These are phyloP conservation scores for Talaromyces islandicus DNA, from an alignment of 2,329 filamentous ascomycete species.

Conservation along the genomic window DNA sequence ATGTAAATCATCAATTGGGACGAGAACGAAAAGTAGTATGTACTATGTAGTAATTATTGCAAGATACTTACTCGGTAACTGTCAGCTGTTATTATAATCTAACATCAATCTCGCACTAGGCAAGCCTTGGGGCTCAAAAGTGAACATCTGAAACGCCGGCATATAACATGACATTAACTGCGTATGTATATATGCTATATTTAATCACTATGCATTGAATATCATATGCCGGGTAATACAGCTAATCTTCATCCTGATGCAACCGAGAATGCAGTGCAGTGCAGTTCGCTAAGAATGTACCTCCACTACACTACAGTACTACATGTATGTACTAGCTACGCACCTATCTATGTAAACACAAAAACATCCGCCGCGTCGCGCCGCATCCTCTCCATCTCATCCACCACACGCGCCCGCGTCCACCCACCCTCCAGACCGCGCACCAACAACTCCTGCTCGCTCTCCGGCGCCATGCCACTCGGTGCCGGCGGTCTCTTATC, in stretches of 20 bases:
- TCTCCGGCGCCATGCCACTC: slow-evolving; percentile 55
- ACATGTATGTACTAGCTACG: no score
- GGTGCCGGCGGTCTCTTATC: slow-evolving; percentile 51
- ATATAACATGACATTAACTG: background rate
- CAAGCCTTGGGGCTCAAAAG: background rate
- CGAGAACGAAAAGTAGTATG: no score
- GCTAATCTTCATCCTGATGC: no score
- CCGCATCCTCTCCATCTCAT: slow-evolving; percentile 33
- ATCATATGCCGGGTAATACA: no score
- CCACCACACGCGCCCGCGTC: slow-evolving; percentile 30
- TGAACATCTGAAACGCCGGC: background rate
- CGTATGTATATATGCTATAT: background rate
- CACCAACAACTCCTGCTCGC: slow-evolving; percentile 39
- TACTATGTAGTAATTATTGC: no score
- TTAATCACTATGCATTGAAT: no score
- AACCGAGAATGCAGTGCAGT: no score
- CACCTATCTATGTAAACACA: background rate
- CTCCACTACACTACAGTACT: no score
- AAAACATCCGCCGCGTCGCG: slow-evolving; percentile 23
- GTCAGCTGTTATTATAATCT: background rate
- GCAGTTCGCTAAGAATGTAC: no score
- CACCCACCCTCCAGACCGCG: slow-evolving; percentile 1
- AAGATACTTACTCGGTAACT: no score
- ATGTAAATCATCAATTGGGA: no score
- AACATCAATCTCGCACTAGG: background rate